Evolutionary conservation across 1,139 yeast genomes (phyloP).

Genomic region (Trichomonascaceae sp.): DNA sequence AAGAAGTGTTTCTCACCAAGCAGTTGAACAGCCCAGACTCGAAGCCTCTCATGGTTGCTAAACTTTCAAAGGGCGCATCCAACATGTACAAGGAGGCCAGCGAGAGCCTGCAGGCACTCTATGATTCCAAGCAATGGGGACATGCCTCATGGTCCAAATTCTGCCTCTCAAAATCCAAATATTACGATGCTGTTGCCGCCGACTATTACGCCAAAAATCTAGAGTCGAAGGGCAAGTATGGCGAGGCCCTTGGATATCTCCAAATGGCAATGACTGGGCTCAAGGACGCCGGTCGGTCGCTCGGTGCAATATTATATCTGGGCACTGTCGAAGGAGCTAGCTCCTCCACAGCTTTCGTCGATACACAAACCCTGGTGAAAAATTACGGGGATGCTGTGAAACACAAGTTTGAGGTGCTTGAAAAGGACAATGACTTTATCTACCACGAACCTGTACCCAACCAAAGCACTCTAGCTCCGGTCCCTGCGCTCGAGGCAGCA

Average conservation of each 20-base stretch:
- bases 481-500: conserved; percentile 67
- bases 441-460: conserved; percentile 69
- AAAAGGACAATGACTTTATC: conserved; percentile 79
- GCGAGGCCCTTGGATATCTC: conserved; percentile 64
- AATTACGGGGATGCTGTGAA: conserved; percentile 23
- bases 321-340: conserved; percentile 4
- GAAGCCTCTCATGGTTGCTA: conserved; percentile 53
- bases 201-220: conserved; percentile 41
- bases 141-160: conserved; percentile 37
- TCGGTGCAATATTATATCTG: too few species aligned
- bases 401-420: conserved; percentile 36
- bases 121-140: conserved; percentile 36
- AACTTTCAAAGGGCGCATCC: conserved; percentile 52
- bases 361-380: conserved; percentile 16
- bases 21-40: conserved; percentile 34
- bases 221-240: conserved; percentile 44
- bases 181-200: conserved; percentile 35
- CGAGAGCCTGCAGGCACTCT: conserved; percentile 32
- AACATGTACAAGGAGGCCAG: conserved; percentile 42
- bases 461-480: conserved; percentile 39
- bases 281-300: conserved; percentile 14
- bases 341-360: background rate
- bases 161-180: conserved; percentile 31
- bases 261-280: conserved; percentile 31
- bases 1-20: conserved; percentile 64